Conservation (phyloP, 176 grass and related monocot genomes). For the Oryza nivara region DNA sequence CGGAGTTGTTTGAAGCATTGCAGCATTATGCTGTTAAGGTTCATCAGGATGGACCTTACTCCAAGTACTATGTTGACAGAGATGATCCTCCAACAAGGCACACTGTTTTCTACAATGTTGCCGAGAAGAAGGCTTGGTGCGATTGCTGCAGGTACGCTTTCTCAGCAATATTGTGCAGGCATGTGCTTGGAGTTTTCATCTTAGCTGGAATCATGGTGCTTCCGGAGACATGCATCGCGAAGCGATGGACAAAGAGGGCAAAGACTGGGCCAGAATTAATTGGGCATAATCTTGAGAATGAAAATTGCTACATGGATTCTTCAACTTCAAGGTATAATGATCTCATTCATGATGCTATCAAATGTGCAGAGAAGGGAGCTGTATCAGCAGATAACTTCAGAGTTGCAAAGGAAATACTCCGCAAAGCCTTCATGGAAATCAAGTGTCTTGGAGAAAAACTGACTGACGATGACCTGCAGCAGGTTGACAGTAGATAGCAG, state of each 20-base stretch:
- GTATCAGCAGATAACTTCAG: slow-evolving; percentile 63
- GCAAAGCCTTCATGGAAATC: slow-evolving; percentile 79
- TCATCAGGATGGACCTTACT: slow-evolving; percentile 71
- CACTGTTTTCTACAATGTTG: slow-evolving; percentile 58
- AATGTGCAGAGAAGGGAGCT: slow-evolving; percentile 79
- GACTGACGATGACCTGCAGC: slow-evolving; percentile 21
- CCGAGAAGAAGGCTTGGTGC: slow-evolving; percentile 87
- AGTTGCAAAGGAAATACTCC: slow-evolving; percentile 63
- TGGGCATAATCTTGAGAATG: slow-evolving; percentile 48
- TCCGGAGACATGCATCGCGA: slow-evolving; percentile 73
- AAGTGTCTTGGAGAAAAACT: slow-evolving; percentile 56
- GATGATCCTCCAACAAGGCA: slow-evolving; percentile 56
- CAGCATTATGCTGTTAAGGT: slow-evolving; percentile 74
- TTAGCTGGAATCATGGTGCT: slow-evolving; percentile 58
- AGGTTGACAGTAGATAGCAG: slow-evolving; percentile 29
- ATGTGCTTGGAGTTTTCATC: slow-evolving; percentile 73
- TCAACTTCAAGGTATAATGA: slow-evolving; percentile 65
- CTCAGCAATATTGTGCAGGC: slow-evolving; percentile 81
- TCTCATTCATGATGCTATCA: slow-evolving; percentile 71
- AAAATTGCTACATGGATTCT: slow-evolving; percentile 49
- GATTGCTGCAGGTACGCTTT: slow-evolving; percentile 75
- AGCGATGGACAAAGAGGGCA: slow-evolving; percentile 82
- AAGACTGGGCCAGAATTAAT: slow-evolving; percentile 59
- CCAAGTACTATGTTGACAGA: slow-evolving; percentile 77
- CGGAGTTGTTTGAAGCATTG: slow-evolving; percentile 73